A percentile compares a stretch with the other conserved stretches of the same genome.
phyloP scores from a whole-genome alignment of 169 alveolate species.

The Plasmodium cynomolgi region DNA sequence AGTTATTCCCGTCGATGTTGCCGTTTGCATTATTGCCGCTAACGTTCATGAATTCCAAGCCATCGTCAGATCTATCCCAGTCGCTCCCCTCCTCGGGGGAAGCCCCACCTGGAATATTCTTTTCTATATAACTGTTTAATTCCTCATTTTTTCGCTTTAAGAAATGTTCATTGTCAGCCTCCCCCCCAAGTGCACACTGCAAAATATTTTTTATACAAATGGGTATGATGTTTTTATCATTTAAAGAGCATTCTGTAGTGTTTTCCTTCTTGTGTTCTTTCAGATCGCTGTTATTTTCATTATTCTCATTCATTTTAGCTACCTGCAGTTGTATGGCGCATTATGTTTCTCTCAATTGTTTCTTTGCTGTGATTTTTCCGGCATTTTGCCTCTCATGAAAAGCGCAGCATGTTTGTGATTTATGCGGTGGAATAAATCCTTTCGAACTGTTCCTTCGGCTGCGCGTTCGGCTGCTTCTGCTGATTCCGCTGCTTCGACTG shows the following conservation, averaged over 20 bases:
- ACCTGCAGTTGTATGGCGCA: neutral
- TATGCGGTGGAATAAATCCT: neutral
- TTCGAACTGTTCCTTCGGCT: neutral
- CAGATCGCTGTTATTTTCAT: neutral
- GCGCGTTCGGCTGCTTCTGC: neutral
- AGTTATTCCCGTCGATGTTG: neutral
- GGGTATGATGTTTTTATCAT: slow-evolving; percentile 56
- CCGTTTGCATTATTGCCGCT: neutral
- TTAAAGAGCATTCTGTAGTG: slow-evolving; percentile 12
- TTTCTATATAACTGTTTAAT: slow-evolving; percentile 46
- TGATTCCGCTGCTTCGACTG: neutral
- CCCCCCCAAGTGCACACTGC: slow-evolving; percentile 36
- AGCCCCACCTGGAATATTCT: neutral
- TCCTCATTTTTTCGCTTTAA: slow-evolving; percentile 36
- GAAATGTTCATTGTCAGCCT: slow-evolving; percentile 19
- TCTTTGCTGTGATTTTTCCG: neutral
- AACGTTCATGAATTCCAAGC: slow-evolving; percentile 3
- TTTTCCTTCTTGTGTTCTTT: slow-evolving; percentile 15
- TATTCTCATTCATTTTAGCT: slow-evolving; percentile 16
- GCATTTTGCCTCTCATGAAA: neutral
- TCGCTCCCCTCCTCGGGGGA: neutral
- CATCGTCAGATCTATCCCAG: slow-evolving; percentile 7
- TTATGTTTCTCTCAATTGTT: neutral
- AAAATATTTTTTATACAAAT: slow-evolving; percentile 51
- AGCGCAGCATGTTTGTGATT: neutral